Percentiles rank a stretch among this genome's conserved stretches.
Evolutionary conservation across 1,139 yeast species (phyloP).

Genomic region (Zygoascus meyerae): DNA sequence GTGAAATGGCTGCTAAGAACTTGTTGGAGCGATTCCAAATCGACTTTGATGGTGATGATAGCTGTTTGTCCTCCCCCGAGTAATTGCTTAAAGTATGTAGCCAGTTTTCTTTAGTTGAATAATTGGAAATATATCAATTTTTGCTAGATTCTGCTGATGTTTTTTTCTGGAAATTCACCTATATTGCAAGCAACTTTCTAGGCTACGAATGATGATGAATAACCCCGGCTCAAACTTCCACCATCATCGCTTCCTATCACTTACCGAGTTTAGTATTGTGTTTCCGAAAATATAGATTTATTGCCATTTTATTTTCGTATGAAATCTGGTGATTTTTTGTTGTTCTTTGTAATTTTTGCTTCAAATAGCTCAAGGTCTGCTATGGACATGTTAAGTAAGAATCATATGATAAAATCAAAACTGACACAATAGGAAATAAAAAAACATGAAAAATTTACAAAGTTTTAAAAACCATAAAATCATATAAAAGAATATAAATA

Average conservation of each 20-base stretch:
- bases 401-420: neutral
- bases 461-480: neutral
- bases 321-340: neutral
- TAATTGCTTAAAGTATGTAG: neutral
- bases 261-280: no score
- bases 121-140: no score
- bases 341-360: no score
- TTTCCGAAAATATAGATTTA: no score
- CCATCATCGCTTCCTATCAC: no score
- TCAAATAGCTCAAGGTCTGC: no score
- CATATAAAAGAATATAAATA: neutral
- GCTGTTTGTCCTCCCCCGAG: slow-evolving; percentile 17
- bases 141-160: no score
- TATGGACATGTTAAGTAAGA: neutral
- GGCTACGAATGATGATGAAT: no score
- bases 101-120: neutral
- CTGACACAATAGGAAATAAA: neutral
- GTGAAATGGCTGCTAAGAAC: slow-evolving; percentile 34
- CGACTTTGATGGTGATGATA: slow-evolving; percentile 20
- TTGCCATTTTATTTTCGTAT: no score
- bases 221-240: no score
- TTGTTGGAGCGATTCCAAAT: slow-evolving; percentile 16
- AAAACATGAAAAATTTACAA: neutral
- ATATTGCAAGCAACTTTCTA: no score
- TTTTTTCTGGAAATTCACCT: no score